These are phyloP conservation scores for Achaetomium macrosporum DNA, from an alignment of 2,329 filamentous ascomycete species.

Conservation along the genomic window DNA sequence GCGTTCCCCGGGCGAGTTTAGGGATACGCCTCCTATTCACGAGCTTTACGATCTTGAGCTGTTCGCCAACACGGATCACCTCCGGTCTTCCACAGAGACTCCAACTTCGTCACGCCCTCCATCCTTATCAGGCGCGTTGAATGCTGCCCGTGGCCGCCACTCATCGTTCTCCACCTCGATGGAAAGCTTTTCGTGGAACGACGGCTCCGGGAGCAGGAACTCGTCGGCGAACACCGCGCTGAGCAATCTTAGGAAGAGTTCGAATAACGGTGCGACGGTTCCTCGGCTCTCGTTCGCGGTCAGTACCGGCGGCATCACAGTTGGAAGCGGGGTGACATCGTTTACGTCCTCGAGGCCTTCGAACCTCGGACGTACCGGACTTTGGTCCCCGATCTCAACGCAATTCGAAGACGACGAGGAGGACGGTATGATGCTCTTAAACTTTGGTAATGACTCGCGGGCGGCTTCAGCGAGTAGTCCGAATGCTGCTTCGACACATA, in stretches of 20 bases:
- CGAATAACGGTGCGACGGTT: constrained; percentile 19
- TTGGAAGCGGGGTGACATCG: constrained; percentile 35
- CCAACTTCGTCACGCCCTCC: constrained; percentile 29
- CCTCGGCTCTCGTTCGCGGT: constrained; percentile 10
- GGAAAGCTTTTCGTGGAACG: constrained; percentile 20
- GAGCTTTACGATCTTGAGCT: constrained; percentile 68
- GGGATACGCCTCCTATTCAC: constrained; percentile 37
- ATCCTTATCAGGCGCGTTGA: constrained; percentile 30
- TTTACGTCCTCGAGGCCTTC: constrained; percentile 24
- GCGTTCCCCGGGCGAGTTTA: constrained; percentile 16
- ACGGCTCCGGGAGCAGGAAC: constrained; percentile 35
- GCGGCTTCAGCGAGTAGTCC: neutral
- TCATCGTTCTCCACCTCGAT: constrained; percentile 34
- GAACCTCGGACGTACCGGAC: constrained; percentile 33
- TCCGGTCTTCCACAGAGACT: constrained; percentile 43
- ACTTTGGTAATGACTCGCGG: constrained; percentile 37
- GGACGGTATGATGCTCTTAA: constrained; percentile 47
- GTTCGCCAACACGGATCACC: constrained; percentile 69
- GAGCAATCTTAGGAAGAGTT: constrained; percentile 31
- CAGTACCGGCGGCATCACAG: constrained; percentile 32
- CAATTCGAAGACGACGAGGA: constrained; percentile 40
- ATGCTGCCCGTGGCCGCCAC: constrained; percentile 36
- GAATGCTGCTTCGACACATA: neutral
- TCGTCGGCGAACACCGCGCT: constrained; percentile 40
- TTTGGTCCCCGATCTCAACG: constrained; percentile 41